Evolutionary conservation across 2,329 filamentous ascomycete genomes (phyloP).

Genomic region (Lasiodiplodia gonubiensis): DNA sequence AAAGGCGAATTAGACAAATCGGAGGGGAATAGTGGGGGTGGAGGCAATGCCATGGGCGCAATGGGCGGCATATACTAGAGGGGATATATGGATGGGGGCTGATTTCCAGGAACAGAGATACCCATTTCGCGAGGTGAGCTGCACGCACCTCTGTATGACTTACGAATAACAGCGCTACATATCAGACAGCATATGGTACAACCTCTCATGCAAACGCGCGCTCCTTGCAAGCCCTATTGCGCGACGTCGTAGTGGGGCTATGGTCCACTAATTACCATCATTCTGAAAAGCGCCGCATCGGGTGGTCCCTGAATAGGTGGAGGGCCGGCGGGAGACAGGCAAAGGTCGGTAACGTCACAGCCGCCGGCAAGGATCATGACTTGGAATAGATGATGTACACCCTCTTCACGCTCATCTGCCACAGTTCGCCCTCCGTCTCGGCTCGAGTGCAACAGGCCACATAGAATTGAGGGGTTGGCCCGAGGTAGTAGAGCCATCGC

Average conservation of each 20-base stretch:
- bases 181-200: conserved; percentile 10
- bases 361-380: not conserved
- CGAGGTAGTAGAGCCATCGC: not conserved
- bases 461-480: not conserved
- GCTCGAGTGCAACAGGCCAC: not conserved
- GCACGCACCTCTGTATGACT: conserved; percentile 18
- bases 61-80: conserved; percentile 12
- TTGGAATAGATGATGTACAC: not conserved
- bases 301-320: not conserved
- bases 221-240: not conserved
- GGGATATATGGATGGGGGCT: not conserved
- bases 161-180: not conserved
- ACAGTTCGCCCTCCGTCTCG: not conserved
- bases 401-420: not conserved
- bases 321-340: not conserved
- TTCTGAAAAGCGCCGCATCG: not conserved
- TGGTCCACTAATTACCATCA: not conserved
- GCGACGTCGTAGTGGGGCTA: not conserved
- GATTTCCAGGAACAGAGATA: conserved; percentile 20
- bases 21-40: conserved; percentile 2
- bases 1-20: conserved; percentile 15
- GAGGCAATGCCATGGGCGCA: not conserved
- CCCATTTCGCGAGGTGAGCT: conserved; percentile 26
- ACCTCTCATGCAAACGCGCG: not conserved
- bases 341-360: not conserved